Base-by-base conservation (phyloP, 495 filamentous ascomycete species). In the Thermochaetoides thermophila region DNA sequence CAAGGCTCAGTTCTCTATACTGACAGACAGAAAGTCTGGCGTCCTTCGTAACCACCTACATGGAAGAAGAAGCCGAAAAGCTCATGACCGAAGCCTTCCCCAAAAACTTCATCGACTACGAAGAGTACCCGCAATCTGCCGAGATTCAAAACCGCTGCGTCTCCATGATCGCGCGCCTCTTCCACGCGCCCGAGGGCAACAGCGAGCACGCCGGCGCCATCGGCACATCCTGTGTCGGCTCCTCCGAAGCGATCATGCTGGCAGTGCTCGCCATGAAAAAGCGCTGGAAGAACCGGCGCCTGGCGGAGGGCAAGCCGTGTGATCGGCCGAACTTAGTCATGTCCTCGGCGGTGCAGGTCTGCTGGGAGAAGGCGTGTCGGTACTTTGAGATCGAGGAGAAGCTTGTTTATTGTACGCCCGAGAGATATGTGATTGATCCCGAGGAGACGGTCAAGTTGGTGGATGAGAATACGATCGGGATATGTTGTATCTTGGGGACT, bases 61-160 rank as follows among this genome's bases (percentile, higher is more conserved):
- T 86, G 77, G 84, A 92, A 59, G 78, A 89, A 35, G 84, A 92
- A 59, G 83, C 76, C 15, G 83, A 92, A 60, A 76, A 84, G 55
- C 74, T 92, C 54, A 92, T 92, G 84, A 66, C 74, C 53, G 83
- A 91, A 39, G 70, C 75, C 44, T 77, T 91, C 49, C 71, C 77
- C 52, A 92, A 92, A 61, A 92, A 92, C 66, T 92, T 92, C 68
- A 82, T 81, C 61, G 81, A 85, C 54, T 92, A 89, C 56, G 84
- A 89, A 55, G 81, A 92, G 57, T 89, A 91, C 53, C 84, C 84
- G 2, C 81, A 85, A 53, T 74, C 71, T 10, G 84, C 84, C 28
- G 81, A 89, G 43, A 89, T 92, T 52, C 84, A 91, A 53, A 87
- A 85, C 63, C 76, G 84, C 37, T 92, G 84, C 52, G 81, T 92